These are phyloP conservation scores for Pseudognaphalium luteoalbum DNA, from an alignment of 129 eudicot species.

Conservation along the genomic window DNA sequence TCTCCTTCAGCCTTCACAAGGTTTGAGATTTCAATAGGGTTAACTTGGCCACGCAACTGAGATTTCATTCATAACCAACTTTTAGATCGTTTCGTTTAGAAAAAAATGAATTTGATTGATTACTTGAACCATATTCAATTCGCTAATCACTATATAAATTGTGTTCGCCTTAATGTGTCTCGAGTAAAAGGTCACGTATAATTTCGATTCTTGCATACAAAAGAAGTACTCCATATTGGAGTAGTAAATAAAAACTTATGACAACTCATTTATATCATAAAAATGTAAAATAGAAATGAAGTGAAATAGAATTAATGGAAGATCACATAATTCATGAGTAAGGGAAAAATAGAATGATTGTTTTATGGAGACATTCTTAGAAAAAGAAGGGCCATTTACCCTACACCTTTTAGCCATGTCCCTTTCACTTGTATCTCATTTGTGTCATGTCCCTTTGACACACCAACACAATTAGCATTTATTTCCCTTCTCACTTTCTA, in stretches of 20 bases:
- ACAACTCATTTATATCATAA: not conserved
- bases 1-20: no score
- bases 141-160: not conserved
- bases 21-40: no score
- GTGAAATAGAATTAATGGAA: not conserved
- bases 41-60: no score
- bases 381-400: not conserved
- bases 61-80: no score
- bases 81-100: no score
- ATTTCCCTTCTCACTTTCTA: not conserved
- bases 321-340: not conserved
- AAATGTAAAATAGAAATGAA: not conserved
- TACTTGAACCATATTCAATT: no score
- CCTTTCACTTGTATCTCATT: not conserved
- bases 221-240: not conserved
- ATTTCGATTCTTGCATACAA: not conserved
- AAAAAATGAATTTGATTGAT: not conserved
- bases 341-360: not conserved
- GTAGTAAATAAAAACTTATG: not conserved
- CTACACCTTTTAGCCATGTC: not conserved
- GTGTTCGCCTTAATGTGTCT: not conserved
- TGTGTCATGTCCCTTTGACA: not conserved
- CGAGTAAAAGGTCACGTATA: not conserved
- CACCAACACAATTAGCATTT: not conserved
- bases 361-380: constrained; percentile 7